phyloP scores from a whole-genome alignment of 2,329 filamentous ascomycete species.

The Aureobasidium namibiae region DNA sequence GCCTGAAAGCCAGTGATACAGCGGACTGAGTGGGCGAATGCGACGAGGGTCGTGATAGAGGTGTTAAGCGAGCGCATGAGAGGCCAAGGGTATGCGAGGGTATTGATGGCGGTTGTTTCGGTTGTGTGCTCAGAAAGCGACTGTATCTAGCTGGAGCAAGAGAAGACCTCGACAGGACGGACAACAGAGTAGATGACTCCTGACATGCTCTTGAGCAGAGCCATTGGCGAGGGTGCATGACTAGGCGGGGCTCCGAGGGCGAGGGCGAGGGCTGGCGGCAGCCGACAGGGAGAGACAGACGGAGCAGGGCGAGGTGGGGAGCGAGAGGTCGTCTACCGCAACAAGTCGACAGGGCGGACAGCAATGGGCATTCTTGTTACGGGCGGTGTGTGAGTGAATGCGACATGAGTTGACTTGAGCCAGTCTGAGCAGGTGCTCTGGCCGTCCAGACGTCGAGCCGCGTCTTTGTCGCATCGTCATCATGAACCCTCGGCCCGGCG shows the following conservation, averaged over 20 bases:
- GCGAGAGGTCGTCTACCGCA: neutral
- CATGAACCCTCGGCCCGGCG: neutral
- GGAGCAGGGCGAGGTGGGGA: neutral
- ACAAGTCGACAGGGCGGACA: neutral
- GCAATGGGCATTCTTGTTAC: constrained; percentile 2
- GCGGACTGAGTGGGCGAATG: neutral
- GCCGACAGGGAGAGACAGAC: neutral
- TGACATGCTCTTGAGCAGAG: constrained; percentile 4
- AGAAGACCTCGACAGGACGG: neutral
- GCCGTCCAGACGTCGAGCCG: neutral
- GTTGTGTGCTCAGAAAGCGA: neutral
- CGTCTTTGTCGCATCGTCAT: constrained; percentile 4
- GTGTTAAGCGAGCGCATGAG: neutral
- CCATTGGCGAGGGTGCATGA: constrained; percentile 9
- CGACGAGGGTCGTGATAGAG: neutral
- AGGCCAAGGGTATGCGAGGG: neutral
- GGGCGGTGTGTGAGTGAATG: neutral
- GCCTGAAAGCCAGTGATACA: neutral
- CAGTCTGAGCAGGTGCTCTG: too few species aligned
- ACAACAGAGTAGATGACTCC: neutral
- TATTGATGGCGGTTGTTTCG: neutral
- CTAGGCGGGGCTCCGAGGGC: neutral
- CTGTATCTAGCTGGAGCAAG: neutral
- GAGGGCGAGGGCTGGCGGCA: neutral
- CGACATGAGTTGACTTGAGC: neutral